Percentiles rank a stretch among this genome's conserved stretches.
phyloP scores from a whole-genome alignment of 352 stramenopile genomes.

The Blastocystis sp. region DNA sequence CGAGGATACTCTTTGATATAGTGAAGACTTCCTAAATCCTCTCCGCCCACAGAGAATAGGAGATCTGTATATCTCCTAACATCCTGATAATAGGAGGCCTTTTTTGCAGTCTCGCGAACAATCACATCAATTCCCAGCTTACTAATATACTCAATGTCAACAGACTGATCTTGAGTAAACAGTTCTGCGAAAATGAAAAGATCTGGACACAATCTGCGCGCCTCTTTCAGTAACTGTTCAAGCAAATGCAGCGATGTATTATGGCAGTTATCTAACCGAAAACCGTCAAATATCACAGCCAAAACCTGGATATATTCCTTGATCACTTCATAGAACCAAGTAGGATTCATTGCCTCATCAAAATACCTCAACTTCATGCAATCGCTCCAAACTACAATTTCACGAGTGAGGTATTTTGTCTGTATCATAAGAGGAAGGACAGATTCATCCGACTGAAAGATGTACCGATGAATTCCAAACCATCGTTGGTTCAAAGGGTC shows the following conservation, averaged over 20 bases:
- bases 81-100: background rate
- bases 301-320: conserved; percentile 54
- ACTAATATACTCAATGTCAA: conserved; percentile 61
- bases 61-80: conserved; percentile 25
- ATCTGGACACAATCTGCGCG: conserved; percentile 40
- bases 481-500: background rate
- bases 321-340: conserved; percentile 37
- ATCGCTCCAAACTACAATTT: conserved; percentile 64
- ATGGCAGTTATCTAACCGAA: conserved; percentile 64
- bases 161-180: conserved; percentile 54
- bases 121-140: conserved; percentile 63
- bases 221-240: background rate
- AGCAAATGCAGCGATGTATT: conserved; percentile 57
- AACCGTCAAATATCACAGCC: conserved; percentile 61
- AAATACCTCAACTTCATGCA: conserved; percentile 65
- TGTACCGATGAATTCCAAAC: background rate
- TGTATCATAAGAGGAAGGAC: background rate
- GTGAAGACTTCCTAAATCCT: conserved; percentile 21
- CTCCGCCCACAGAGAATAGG: background rate
- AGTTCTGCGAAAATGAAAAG: conserved; percentile 63
- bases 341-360: background rate
- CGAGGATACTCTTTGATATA: conserved; percentile 18
- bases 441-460: background rate
- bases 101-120: conserved; percentile 43
- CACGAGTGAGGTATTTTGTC: conserved; percentile 49